phyloP scores from a whole-genome alignment of 768 basidiomycete genomes.

The Trametes coccinea region DNA sequence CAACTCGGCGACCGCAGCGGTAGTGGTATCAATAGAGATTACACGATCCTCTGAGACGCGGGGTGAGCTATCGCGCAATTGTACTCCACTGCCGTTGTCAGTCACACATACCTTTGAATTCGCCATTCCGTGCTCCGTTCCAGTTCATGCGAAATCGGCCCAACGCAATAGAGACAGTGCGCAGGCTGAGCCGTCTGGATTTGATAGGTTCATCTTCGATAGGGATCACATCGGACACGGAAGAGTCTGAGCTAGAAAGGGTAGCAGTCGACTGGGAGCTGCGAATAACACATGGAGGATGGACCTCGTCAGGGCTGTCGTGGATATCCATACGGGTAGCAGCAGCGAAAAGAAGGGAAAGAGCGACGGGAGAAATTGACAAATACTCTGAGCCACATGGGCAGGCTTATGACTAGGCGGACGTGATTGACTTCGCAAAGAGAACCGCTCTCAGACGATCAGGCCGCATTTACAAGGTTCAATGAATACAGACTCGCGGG shows the following conservation, averaged over 20 bases:
- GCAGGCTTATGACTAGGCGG: too few species aligned
- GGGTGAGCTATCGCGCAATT: background rate
- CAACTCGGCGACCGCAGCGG: conserved; percentile 1
- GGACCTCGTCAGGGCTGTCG: background rate
- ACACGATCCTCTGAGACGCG: conserved; percentile 2
- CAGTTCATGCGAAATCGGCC: background rate
- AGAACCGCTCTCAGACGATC: background rate
- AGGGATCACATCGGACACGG: background rate
- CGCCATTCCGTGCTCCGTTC: background rate
- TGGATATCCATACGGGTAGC: background rate
- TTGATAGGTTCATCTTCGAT: background rate
- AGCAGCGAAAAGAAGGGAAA: background rate
- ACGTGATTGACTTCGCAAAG: too few species aligned
- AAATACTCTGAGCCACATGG: background rate
- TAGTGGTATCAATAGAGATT: conserved; percentile 1
- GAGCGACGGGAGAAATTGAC: background rate
- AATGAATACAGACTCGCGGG: background rate
- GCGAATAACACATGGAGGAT: background rate
- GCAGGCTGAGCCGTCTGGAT: background rate
- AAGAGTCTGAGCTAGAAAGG: background rate
- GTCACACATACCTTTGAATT: background rate
- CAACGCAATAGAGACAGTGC: background rate
- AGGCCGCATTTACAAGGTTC: background rate
- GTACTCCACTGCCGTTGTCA: too few species aligned
- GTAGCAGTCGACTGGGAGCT: background rate